Evolutionary conservation across 306 rosid genomes (phyloP), one percentile per base, ranked within the genome.

Genomic region (Malus domestica): DNA sequence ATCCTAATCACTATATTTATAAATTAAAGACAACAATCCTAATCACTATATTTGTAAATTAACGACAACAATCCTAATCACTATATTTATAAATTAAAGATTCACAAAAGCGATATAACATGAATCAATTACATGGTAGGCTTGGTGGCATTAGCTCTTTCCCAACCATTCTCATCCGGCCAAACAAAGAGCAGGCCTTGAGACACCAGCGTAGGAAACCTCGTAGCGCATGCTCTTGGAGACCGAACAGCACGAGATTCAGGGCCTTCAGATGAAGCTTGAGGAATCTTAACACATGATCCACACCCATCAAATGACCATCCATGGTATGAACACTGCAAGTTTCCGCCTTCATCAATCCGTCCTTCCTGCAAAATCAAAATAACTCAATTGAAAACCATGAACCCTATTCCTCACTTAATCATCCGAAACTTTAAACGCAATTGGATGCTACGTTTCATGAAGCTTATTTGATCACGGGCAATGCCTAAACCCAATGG

Each of bases 81-180:
- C 44, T 40, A 40, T 8, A 40, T 8, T 42, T 10, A 42, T 42
- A 42, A 8, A 42, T 9, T 8, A 16, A 60, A 77, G 10, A 20
- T 35, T 42, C 5, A n/a, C 51, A 23, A 80, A 57, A 38, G 60
- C 23, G 29, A 20, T 25, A 65, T 40, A 25, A 62, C 76, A 70
- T 23, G 30, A 76, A 67, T 4, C 84, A 74, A 80, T 74, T 85
- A 95, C 98, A 85, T 83, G 80, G 97, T 92, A 83, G 97, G 96
- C 76, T 86, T 77, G 49, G 96, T 76, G 67, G 93, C 92, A 27
- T 75, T 85, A 38, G 97, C 98, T 86, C 87, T 89, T 79, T 90
- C 98, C 98, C 93, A 90, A 76, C 96, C 98, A 79, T 90, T 92
- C 83, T 92, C 95, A 84, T 95, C 97, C 1, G 98, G 98, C 98